phyloP scores from a whole-genome alignment of 169 alveolate species.

The Cryptosporidium bovis region DNA sequence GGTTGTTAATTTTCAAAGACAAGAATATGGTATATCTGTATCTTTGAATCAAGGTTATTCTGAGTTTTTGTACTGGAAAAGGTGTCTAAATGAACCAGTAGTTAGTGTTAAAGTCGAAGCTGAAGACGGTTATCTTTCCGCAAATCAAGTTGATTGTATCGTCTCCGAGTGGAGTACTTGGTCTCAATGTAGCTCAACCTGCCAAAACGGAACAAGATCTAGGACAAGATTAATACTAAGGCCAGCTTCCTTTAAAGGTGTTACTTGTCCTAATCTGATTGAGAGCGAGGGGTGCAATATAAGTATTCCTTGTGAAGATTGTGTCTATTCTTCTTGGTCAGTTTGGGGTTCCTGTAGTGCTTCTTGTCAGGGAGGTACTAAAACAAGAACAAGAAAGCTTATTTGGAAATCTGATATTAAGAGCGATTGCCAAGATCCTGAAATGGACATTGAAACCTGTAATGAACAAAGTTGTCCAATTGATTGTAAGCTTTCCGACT shows the following conservation, averaged over 20 bases:
- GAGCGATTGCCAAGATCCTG: conserved; percentile 21
- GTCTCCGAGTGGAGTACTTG: conserved; percentile 73
- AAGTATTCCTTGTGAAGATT: conserved; percentile 52
- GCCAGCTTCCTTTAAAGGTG: conserved; percentile 58
- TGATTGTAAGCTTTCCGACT: conserved; percentile 33
- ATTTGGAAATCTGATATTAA: conserved; percentile 70
- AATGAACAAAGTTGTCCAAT: conserved; percentile 64
- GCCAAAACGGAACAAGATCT: conserved; percentile 60
- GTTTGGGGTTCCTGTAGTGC: conserved; percentile 34
- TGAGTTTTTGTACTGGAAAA: conserved; percentile 58
- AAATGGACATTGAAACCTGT: conserved; percentile 32
- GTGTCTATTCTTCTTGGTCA: conserved; percentile 55
- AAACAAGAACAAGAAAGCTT: conserved; percentile 54
- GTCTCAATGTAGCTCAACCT: conserved; percentile 71
- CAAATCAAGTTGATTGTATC: conserved; percentile 58
- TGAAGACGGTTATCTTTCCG: conserved; percentile 43
- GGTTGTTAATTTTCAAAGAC: conserved; percentile 64
- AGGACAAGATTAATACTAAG: conserved; percentile 58
- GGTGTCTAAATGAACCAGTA: conserved; percentile 67
- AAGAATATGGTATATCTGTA: conserved; percentile 70
- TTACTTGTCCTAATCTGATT: conserved; percentile 43
- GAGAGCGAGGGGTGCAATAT: conserved; percentile 58
- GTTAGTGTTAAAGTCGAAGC: conserved; percentile 59
- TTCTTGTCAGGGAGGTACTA: conserved; percentile 47
- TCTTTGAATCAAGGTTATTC: conserved; percentile 48